Conservation (phyloP, 1,284 basidiomycete genomes). For the Afroboletus lepidellus region DNA sequence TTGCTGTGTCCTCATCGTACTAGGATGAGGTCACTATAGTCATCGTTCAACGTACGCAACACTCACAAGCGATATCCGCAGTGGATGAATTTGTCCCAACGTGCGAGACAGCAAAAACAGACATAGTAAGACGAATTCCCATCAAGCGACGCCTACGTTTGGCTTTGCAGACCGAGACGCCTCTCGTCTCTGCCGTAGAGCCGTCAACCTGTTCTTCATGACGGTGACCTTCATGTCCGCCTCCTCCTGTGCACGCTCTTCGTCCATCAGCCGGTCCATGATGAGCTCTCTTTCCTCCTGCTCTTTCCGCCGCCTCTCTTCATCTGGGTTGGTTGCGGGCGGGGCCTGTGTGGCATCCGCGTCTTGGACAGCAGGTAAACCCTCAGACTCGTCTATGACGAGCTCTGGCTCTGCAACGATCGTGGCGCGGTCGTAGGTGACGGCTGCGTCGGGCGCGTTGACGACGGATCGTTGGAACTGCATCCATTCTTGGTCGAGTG, state of each 20-base stretch:
- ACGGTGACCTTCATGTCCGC: conserved; percentile 69
- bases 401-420: conserved; percentile 66
- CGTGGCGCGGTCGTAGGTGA: conserved; percentile 67
- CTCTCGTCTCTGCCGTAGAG: conserved; percentile 56
- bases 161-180: conserved; percentile 35
- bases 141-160: conserved; percentile 19
- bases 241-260: conserved; percentile 81
- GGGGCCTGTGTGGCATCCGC: conserved; percentile 24
- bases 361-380: conserved; percentile 46
- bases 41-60: background rate
- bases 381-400: conserved; percentile 45
- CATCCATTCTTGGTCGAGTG: conserved; percentile 66
- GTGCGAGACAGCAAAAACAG: background rate
- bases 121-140: background rate
- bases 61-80: background rate
- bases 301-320: conserved; percentile 49
- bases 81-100: background rate
- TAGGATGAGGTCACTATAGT: background rate
- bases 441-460: conserved; percentile 38
- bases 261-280: conserved; percentile 77
- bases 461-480: conserved; percentile 65
- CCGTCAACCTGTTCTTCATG: conserved; percentile 65
- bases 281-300: conserved; percentile 76
- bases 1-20: background rate
- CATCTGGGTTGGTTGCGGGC: conserved; percentile 38